Percentiles rank a stretch among this genome's conserved stretches.
These are phyloP conservation scores for Tausonia pullulans DNA, from an alignment of 1,284 basidiomycete species.

Conservation along the genomic window DNA sequence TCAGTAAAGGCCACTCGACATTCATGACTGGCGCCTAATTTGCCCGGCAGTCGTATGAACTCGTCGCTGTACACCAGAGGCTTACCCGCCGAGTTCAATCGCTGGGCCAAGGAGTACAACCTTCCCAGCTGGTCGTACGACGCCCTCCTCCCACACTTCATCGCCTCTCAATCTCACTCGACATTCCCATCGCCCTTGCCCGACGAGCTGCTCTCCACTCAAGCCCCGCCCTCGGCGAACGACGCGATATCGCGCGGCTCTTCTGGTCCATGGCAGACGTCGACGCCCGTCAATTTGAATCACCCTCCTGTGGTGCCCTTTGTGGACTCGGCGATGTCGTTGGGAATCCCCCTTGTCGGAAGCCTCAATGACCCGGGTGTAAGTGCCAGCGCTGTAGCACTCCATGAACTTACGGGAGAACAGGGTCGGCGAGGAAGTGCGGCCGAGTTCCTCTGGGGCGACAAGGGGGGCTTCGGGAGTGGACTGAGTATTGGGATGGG, in stretches of 20 bases:
- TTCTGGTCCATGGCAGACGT: constrained; percentile 12
- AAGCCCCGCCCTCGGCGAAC: neutral
- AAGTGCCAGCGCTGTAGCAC: constrained; percentile 7
- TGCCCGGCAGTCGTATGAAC: constrained; percentile 7
- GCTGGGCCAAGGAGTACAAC: constrained; percentile 6
- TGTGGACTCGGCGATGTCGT: neutral
- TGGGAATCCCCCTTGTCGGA: constrained; percentile 12
- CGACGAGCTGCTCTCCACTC: neutral
- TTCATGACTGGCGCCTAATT: neutral
- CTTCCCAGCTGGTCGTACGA: constrained; percentile 14
- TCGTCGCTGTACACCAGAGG: constrained; percentile 15
- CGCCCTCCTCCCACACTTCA: constrained; percentile 10
- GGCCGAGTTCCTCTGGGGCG: constrained; percentile 4
- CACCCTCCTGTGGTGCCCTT: constrained; percentile 9
- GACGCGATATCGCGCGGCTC: neutral
- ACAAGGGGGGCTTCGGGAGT: constrained; percentile 1
- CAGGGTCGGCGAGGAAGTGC: constrained; percentile 12
- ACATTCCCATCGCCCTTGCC: neutral
- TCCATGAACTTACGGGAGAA: constrained; percentile 16
- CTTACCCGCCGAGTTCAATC: constrained; percentile 15
- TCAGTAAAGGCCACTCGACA: too few species aligned
- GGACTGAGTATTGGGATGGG: constrained; percentile 11
- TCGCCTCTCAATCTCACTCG: constrained; percentile 7
- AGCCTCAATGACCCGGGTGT: constrained; percentile 11
- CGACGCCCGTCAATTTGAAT: constrained; percentile 3